Conservation (phyloP, 2,329 filamentous ascomycete genomes). For the Lojkania enalia region DNA sequence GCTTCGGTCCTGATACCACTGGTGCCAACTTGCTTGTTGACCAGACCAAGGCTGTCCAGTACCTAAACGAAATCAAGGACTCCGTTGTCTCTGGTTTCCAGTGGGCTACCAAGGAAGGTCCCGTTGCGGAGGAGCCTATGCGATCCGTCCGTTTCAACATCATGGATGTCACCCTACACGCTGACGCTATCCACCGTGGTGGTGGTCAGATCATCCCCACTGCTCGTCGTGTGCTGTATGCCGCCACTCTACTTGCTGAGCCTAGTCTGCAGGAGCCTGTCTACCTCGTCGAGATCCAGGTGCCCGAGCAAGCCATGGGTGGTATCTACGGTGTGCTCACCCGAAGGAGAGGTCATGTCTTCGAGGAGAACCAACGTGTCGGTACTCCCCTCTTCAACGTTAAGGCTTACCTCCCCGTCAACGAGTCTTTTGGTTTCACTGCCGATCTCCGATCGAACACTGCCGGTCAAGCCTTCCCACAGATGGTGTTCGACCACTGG, state of each 20-base stretch:
- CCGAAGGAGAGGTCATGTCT: conserved; percentile 97
- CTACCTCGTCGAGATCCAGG: conserved; percentile 99
- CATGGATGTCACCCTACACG: conserved; percentile 98
- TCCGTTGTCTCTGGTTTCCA: conserved; percentile 99
- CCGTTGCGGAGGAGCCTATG: conserved; percentile 97
- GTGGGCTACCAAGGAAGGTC: conserved; percentile 98
- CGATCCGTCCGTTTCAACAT: conserved; percentile 97
- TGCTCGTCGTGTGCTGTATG: conserved; percentile 95
- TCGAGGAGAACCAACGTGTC: conserved; percentile 95
- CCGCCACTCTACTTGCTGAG: conserved; percentile 85
- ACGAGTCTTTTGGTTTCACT: conserved; percentile 99
- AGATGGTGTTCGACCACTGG: conserved; percentile 99
- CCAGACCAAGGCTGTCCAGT: conserved; percentile 99
- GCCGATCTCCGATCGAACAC: conserved; percentile 92
- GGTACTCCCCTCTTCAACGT: conserved; percentile 99
- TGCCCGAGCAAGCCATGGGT: conserved; percentile 98
- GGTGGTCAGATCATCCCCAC: conserved; percentile 99
- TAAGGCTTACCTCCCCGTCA: conserved; percentile 95
- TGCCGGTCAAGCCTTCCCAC: conserved; percentile 97
- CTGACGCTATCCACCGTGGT: conserved; percentile 99
- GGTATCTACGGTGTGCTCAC: conserved; percentile 99
- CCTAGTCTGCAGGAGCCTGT: conserved; percentile 94
- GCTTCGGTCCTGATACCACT: conserved; percentile 96
- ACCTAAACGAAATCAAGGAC: conserved; percentile 99
- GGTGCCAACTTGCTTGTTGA: conserved; percentile 98